These are phyloP conservation scores for Aspergillus pseudoterreus DNA, from an alignment of 2,329 filamentous ascomycete genomes.

Conservation along the genomic window DNA sequence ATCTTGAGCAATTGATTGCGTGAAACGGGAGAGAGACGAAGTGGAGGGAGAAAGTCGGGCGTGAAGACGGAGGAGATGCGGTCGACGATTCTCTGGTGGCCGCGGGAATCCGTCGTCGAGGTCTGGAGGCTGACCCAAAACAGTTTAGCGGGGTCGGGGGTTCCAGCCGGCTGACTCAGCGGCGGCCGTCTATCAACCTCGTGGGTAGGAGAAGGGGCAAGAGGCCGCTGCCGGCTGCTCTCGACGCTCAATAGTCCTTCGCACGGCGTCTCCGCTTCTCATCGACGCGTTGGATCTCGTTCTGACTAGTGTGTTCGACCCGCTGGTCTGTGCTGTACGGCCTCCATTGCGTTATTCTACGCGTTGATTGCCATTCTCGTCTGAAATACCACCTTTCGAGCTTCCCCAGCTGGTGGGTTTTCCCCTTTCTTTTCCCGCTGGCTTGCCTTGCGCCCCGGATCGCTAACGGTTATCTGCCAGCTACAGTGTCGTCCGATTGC, in stretches of 20 bases:
- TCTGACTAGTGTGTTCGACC: constrained; percentile 6
- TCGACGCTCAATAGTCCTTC: constrained; percentile 24
- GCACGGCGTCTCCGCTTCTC: constrained; percentile 16
- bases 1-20: constrained; percentile 35
- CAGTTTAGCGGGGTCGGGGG: constrained; percentile 23
- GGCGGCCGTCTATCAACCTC: constrained; percentile 30
- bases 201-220: constrained; percentile 30
- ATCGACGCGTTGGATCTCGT: constrained; percentile 23
- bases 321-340: constrained; percentile 13
- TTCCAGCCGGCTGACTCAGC: constrained; percentile 32
- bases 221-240: constrained; percentile 28
- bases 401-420: constrained; percentile 14
- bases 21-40: constrained; percentile 16
- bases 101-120: constrained; percentile 19
- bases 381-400: constrained; percentile 2
- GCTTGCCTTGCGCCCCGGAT: constrained; percentile 9
- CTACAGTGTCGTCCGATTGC: not conserved
- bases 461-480: not conserved
- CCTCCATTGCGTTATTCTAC: constrained; percentile 15
- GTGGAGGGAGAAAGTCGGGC: constrained; percentile 7
- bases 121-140: constrained; percentile 26
- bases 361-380: constrained; percentile 23
- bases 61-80: constrained; percentile 2
- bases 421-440: constrained; percentile 17
- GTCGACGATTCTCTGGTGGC: constrained; percentile 11